A percentile compares a stretch with the other conserved stretches of the same genome.
Conservation (phyloP, 257 asterid species). For the Nicotiana noctiflora region DNA sequence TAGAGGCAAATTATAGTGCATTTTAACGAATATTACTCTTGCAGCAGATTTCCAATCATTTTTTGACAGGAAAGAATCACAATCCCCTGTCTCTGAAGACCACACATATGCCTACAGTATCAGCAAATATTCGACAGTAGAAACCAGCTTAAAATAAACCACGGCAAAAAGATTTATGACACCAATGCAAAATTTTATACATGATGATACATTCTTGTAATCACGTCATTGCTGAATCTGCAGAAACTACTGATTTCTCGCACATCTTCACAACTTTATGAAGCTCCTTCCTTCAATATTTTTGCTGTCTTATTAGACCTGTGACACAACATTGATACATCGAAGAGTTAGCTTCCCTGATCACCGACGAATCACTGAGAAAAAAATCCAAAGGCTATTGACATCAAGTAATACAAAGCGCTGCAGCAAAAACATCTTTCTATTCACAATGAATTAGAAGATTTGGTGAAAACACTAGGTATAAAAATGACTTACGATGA, state of each 20-base stretch:
- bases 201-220: constrained; percentile 86
- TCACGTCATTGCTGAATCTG: constrained; percentile 75
- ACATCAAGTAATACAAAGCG: no score
- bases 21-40: constrained; percentile 71
- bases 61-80: constrained; percentile 90
- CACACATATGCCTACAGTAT: constrained; percentile 67
- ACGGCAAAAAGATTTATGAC: background rate
- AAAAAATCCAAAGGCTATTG: no score
- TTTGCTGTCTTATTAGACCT: constrained; percentile 68
- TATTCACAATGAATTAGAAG: no score
- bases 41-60: constrained; percentile 43
- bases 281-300: constrained; percentile 66
- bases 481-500: no score
- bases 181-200: constrained; percentile 25
- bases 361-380: no score
- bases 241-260: constrained; percentile 68
- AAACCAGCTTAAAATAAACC: background rate
- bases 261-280: constrained; percentile 74
- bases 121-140: background rate
- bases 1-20: constrained; percentile 78
- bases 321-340: background rate
- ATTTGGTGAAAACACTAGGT: no score
- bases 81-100: constrained; percentile 65
- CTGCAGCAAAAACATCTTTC: no score
- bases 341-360: background rate